Base-by-base conservation (phyloP, 1,284 basidiomycete genomes). In the Ganoderma multipileum region DNA sequence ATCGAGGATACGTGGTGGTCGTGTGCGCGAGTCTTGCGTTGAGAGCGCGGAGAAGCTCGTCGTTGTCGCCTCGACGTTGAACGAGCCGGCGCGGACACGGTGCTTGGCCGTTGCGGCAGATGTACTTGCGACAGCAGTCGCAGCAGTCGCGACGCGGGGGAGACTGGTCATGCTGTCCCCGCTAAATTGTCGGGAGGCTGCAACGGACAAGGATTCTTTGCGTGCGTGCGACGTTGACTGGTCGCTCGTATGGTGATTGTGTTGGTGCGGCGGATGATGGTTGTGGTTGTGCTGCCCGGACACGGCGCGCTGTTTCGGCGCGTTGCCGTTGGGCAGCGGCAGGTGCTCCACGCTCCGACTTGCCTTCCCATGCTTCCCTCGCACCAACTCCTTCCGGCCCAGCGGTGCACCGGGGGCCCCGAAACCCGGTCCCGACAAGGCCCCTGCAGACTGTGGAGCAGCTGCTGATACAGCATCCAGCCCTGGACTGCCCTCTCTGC, bases 321-420 rank as follows among this genome's bases (percentile, higher is more conserved):
- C 54, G 72, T 75, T 9, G 72, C 63, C 30, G 67, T 80, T 78
- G 64, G 68, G 55, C 11, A 68, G 61, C 2, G 70, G 66, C 23
- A 87, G 47, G 66, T 83, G 82, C 76, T 92, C 91, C 41, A 85
- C 87, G 72, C 92, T 93, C 72, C 87, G 86, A 77, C 86, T 89
- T 26, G 84, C 76, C 76, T 90, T 92, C 57, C 89, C 72, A 6
- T 82, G 85, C 64, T 73, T 70, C 64, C 82, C 86, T 38, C 72
- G 78, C 5, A 79, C 75, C 11, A 80, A 74, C 58, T 68, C 68
- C 73, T 26, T 77, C 72, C 57, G 78, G 71, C 66, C 81, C 73
- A 70, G 82, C 74, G 41, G 81, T 71, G 71, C 70, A 65, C 67
- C 52, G 59, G 30, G 41, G 11, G 60, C 23, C 11, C 47, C 47